These are phyloP conservation scores for Russula brevipes DNA, from an alignment of 768 basidiomycete species.

Conservation along the genomic window DNA sequence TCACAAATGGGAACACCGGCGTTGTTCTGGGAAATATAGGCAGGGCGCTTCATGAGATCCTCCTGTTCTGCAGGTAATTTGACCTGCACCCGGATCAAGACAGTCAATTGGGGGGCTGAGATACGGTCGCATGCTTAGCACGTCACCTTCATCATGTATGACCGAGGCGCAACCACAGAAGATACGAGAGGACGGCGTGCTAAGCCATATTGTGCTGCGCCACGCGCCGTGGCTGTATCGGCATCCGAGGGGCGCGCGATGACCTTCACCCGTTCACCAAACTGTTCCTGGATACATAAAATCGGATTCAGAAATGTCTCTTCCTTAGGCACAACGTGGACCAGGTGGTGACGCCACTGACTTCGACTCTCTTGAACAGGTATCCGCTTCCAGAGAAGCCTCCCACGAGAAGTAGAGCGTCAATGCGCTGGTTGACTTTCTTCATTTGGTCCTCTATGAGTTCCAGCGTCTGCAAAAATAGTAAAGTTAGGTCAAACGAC, in stretches of 20 bases:
- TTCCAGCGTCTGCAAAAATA: conserved; percentile 54
- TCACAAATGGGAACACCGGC: conserved; percentile 77
- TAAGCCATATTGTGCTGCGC: conserved; percentile 84
- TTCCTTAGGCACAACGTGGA: conserved; percentile 16
- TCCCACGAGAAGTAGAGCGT: conserved; percentile 85
- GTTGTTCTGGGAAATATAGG: conserved; percentile 73
- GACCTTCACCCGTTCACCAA: conserved; percentile 58
- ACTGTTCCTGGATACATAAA: conserved; percentile 47
- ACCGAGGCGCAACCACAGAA: conserved; percentile 73
- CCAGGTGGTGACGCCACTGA: conserved; percentile 32
- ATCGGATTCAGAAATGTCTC: not conserved
- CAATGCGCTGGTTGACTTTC: conserved; percentile 63
- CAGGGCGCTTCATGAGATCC: conserved; percentile 80
- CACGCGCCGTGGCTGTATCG: conserved; percentile 83
- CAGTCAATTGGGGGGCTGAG: not conserved
- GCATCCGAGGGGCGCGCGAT: conserved; percentile 82
- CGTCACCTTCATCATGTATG: conserved; percentile 80
- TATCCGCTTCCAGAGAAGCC: conserved; percentile 87
- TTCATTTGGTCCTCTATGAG: conserved; percentile 73
- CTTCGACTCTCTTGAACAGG: conserved; percentile 73
- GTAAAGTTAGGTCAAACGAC: not conserved
- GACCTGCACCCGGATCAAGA: conserved; percentile 43
- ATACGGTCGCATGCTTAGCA: conserved; percentile 1
- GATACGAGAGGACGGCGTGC: conserved; percentile 72
- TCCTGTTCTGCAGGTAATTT: conserved; percentile 85